Conservation (phyloP, 2,329 filamentous ascomycete genomes). For the Pseudogymnoascus sp. region DNA sequence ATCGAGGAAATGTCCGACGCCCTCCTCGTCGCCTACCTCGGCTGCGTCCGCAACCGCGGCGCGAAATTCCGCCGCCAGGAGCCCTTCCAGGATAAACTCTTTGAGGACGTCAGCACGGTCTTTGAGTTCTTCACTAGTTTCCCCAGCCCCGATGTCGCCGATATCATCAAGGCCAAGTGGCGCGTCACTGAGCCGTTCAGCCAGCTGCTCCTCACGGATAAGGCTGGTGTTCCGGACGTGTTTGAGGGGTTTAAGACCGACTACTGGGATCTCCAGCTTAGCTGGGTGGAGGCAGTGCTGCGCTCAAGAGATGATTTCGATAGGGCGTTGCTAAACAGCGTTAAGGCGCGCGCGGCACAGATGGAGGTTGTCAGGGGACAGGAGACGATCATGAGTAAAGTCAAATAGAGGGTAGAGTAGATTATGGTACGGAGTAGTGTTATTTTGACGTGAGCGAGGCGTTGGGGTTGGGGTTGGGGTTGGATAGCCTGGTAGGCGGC, state of each 20-base stretch:
- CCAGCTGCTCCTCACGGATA: conserved; percentile 69
- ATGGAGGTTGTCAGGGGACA: conserved; percentile 70
- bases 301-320: conserved; percentile 89
- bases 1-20: conserved; percentile 91
- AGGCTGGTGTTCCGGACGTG: conserved; percentile 62
- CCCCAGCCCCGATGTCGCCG: conserved; percentile 60
- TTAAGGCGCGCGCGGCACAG: conserved; percentile 84
- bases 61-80: conserved; percentile 83
- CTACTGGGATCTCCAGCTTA: conserved; percentile 92
- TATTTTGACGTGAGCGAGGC: background rate
- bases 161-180: conserved; percentile 84
- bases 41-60: conserved; percentile 77
- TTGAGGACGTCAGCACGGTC: conserved; percentile 82
- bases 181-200: conserved; percentile 81
- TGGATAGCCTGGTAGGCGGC: background rate
- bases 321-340: conserved; percentile 74
- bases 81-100: conserved; percentile 86
- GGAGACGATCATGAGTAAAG: conserved; percentile 92
- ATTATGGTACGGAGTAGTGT: background rate
- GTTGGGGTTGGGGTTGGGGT: conserved; percentile 5
- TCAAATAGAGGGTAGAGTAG: conserved; percentile 49
- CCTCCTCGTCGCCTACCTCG: conserved; percentile 78
- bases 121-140: conserved; percentile 76
- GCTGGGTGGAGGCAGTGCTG: conserved; percentile 91
- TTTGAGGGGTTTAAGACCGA: conserved; percentile 76